Evolutionary conservation across 2,329 filamentous ascomycete species (phyloP).

Genomic region (Sporothrix humicola): DNA sequence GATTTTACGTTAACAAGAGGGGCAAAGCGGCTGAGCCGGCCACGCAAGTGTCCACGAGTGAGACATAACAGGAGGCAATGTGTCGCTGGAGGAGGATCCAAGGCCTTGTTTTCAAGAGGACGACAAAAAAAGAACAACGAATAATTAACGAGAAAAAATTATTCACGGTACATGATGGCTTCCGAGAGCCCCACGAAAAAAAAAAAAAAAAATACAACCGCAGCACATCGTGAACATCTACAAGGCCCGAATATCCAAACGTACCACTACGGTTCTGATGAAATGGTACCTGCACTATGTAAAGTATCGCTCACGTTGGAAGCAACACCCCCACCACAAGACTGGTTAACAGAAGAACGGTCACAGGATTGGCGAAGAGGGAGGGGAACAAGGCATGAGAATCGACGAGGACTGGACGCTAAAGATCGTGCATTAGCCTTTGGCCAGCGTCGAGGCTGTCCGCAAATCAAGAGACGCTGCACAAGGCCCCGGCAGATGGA

Average conservation of each 20-base stretch:
- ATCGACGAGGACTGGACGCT: conserved; percentile 1
- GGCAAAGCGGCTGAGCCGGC: conserved; percentile 21
- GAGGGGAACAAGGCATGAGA: background rate
- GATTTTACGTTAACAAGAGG: background rate
- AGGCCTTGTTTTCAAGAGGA: no score
- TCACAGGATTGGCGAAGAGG: background rate
- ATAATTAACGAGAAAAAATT: no score
- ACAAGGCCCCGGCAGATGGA: background rate
- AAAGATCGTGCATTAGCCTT: conserved; percentile 6
- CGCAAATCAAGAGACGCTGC: conserved; percentile 2
- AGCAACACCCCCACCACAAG: background rate
- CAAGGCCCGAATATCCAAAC: no score
- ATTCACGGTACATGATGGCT: no score
- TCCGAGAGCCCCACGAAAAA: no score
- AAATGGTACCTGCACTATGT: no score
- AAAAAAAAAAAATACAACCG: no score
- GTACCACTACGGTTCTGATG: no score
- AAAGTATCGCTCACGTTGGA: background rate
- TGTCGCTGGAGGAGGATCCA: no score
- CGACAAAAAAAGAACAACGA: no score
- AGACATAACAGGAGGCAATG: background rate
- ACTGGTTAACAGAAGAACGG: background rate
- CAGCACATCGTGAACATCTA: no score
- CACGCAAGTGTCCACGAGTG: conserved; percentile 17
- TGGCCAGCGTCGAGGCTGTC: background rate